phyloP scores from a whole-genome alignment of 2,329 filamentous ascomycete genomes.

The Calonectria pseudoreteaudii region DNA sequence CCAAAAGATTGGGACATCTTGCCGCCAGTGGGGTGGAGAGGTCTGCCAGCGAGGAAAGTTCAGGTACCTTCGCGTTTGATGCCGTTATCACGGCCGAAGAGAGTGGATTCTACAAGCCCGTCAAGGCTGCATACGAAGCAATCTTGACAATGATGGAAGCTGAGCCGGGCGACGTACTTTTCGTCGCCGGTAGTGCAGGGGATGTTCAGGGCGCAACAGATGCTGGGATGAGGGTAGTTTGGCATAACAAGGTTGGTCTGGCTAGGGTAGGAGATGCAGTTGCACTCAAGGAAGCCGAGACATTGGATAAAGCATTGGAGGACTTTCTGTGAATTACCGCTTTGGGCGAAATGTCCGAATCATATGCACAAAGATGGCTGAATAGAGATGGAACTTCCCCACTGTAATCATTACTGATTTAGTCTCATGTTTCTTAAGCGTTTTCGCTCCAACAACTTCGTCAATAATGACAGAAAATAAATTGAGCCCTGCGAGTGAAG shows the following conservation, averaged over 20 bases:
- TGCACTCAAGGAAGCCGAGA: conserved; percentile 6
- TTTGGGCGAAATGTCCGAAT: neutral
- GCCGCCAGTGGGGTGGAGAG: conserved; percentile 29
- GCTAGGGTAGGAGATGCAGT: conserved; percentile 39
- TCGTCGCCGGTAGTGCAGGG: conserved; percentile 54
- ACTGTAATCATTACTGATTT: neutral
- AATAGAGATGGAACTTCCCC: neutral
- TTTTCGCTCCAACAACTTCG: neutral
- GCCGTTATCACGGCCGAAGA: conserved; percentile 53
- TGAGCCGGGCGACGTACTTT: conserved; percentile 43
- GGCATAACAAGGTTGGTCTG: conserved; percentile 51
- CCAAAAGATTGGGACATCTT: conserved; percentile 43
- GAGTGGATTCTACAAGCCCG: conserved; percentile 54
- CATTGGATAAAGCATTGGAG: neutral
- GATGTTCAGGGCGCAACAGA: conserved; percentile 53
- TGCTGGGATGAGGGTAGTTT: conserved; percentile 54
- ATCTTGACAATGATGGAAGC: conserved; percentile 45
- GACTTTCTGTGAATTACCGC: neutral
- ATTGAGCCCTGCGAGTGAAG: neutral
- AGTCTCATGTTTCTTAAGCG: neutral
- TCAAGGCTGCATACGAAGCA: conserved; percentile 46
- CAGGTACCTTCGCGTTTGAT: conserved; percentile 44
- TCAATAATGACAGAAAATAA: neutral
- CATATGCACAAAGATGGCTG: neutral
- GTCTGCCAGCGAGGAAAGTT: conserved; percentile 17